Conservation (phyloP, 1,284 basidiomycete species). For the Trichosporon sp. region DNA sequence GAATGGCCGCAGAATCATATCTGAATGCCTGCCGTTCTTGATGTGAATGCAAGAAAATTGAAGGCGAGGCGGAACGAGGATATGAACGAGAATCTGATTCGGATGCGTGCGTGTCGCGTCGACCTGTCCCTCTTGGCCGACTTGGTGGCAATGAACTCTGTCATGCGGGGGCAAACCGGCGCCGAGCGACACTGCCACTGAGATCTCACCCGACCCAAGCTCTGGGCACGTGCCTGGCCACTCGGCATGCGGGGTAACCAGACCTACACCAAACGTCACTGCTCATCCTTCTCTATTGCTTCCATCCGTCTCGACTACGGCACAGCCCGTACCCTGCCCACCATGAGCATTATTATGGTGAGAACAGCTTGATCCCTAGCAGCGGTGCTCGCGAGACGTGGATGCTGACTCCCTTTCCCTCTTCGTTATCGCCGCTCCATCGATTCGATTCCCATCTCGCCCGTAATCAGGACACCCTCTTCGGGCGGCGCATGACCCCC, state of each 20-base stretch:
- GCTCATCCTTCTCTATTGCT: not conserved
- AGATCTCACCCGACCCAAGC: constrained; percentile 2
- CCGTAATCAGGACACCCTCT: constrained; percentile 76
- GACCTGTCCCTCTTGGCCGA: not conserved
- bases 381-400: not conserved
- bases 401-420: not conserved
- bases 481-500: constrained; percentile 90
- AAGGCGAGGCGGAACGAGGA: not conserved
- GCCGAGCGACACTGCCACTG: not conserved
- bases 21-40: not conserved
- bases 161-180: constrained; percentile 16
- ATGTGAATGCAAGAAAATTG: not conserved
- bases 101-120: constrained; percentile 7
- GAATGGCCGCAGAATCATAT: constrained; percentile 7
- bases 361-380: not conserved
- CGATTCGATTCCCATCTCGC: not conserved
- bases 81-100: not conserved
- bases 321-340: not conserved
- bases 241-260: not conserved
- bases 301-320: not conserved
- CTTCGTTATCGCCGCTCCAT: not conserved
- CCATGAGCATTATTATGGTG: constrained; percentile 44
- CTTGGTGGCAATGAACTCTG: constrained; percentile 1
- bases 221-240: constrained; percentile 13
- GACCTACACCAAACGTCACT: constrained; percentile 12